Conservation (phyloP, 768 basidiomycete species). For the Termitomyces titanicus region DNA sequence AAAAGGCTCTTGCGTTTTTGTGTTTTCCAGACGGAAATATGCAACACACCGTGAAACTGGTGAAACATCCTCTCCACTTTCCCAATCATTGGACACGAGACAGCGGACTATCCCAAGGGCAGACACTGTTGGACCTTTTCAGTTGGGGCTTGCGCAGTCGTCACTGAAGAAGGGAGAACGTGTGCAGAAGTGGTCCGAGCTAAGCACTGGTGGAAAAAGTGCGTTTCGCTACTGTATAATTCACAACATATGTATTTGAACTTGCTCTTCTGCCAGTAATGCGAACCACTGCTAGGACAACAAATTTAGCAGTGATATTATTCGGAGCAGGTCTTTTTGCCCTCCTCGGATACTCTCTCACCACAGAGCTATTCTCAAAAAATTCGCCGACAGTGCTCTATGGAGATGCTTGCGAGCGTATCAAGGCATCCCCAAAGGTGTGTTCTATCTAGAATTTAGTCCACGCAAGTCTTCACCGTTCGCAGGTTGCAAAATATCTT, state of each 20-base stretch:
- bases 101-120: conserved; percentile 40
- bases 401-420: conserved; percentile 52
- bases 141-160: conserved; percentile 62
- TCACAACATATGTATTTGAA: not conserved
- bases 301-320: conserved; percentile 54
- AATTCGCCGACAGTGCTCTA: conserved; percentile 86
- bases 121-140: conserved; percentile 76
- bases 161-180: conserved; percentile 50
- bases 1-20: conserved; percentile 2
- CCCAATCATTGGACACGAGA: conserved; percentile 62
- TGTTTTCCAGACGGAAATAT: conserved; percentile 30
- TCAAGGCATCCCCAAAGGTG: conserved; percentile 44
- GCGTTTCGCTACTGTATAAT: conserved; percentile 13
- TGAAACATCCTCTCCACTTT: conserved; percentile 49
- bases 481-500: conserved; percentile 67
- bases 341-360: conserved; percentile 73
- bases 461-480: conserved; percentile 5
- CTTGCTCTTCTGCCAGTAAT: conserved; percentile 29
- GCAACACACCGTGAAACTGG: conserved; percentile 40
- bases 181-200: conserved; percentile 74
- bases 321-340: conserved; percentile 80
- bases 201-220: conserved; percentile 79
- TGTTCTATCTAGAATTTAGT: conserved; percentile 14
- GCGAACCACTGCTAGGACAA: conserved; percentile 46
- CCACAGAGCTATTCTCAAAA: conserved; percentile 82